Conservation (phyloP, 176 grass and related monocot genomes). For the Cenchrus americanus region DNA sequence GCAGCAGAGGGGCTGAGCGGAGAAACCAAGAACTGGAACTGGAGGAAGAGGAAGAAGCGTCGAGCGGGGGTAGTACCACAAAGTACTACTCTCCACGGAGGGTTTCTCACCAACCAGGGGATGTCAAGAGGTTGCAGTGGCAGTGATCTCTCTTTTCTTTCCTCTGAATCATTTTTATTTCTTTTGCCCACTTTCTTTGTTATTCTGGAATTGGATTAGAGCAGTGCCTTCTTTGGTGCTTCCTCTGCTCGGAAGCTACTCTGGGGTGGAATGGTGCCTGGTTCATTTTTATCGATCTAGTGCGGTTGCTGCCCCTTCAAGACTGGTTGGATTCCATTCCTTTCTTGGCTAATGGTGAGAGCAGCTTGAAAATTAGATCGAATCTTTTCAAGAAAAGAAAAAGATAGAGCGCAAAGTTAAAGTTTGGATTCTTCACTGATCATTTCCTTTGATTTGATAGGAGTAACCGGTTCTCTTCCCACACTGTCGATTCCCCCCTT, state of each 20-base stretch:
- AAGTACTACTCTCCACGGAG: not conserved
- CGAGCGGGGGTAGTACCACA: conserved; percentile 5
- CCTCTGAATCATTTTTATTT: not conserved
- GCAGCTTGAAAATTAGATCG: conserved; percentile 41
- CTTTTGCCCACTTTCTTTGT: conserved; percentile 25
- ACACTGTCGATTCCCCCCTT: too few relatives aligned
- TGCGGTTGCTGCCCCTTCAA: conserved; percentile 10
- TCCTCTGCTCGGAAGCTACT: conserved; percentile 46
- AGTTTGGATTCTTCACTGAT: conserved; percentile 10
- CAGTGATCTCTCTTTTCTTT: conserved; percentile 15
- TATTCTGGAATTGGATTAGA: conserved; percentile 44
- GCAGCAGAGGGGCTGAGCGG: not conserved
- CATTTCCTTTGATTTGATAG: not conserved
- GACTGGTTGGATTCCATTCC: conserved; percentile 36
- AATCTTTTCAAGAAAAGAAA: conserved; percentile 30
- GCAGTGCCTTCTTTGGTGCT: conserved; percentile 33
- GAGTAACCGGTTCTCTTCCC: too few relatives aligned
- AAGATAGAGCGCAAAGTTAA: conserved; percentile 11
- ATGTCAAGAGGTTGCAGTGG: conserved; percentile 25
- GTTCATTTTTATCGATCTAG: conserved; percentile 29
- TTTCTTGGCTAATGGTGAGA: conserved; percentile 28
- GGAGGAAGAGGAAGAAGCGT: not conserved
- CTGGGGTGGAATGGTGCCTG: conserved; percentile 36
- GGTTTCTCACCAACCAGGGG: conserved; percentile 15
- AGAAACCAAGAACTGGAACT: conserved; percentile 3